Conservation (phyloP, 192 early-diverging fungal genomes). For the Coemansia sp. region DNA sequence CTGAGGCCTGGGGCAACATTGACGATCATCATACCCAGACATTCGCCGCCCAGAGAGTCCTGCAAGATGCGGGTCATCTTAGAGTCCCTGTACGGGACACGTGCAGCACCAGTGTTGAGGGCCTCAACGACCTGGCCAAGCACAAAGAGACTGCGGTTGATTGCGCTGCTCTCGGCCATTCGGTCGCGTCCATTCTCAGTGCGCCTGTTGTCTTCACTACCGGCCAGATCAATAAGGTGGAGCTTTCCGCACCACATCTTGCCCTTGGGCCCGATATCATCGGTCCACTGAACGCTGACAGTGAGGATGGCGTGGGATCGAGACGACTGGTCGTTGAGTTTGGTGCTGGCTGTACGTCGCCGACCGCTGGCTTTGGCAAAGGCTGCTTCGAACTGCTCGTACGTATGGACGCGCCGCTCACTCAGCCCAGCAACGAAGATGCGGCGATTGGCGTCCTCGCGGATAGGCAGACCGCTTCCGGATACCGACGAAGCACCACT, state of each 20-base stretch:
- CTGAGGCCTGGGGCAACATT: constrained; percentile 60
- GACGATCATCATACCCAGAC: constrained; percentile 67
- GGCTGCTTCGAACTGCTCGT: constrained; percentile 53
- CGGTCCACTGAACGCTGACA: constrained; percentile 50
- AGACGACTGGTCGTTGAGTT: constrained; percentile 63
- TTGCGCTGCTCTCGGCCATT: constrained; percentile 65
- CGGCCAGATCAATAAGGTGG: constrained; percentile 67
- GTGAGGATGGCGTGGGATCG: constrained; percentile 67
- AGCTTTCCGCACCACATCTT: constrained; percentile 54
- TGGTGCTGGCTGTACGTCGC: constrained; percentile 63
- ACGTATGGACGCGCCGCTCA: constrained; percentile 54
- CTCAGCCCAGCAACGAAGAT: constrained; percentile 62
- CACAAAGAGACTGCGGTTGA: constrained; percentile 66
- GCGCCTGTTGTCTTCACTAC: constrained; percentile 64
- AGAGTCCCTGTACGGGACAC: constrained; percentile 65
- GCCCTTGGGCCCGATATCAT: constrained; percentile 27
- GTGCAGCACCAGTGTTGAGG: constrained; percentile 54
- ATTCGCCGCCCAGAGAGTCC: constrained; percentile 64
- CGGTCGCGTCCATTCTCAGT: constrained; percentile 62
- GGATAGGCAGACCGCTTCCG: constrained; percentile 54
- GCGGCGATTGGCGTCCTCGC: constrained; percentile 57
- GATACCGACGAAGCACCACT: not conserved
- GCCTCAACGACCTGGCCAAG: constrained; percentile 69
- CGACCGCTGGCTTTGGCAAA: constrained; percentile 57
- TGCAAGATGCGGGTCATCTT: constrained; percentile 71